A percentile compares a stretch with the other conserved stretches of the same genome.
Evolutionary conservation across 2,329 filamentous ascomycete genomes (phyloP).

Genomic region (Coniosporium tulheliwenetii): DNA sequence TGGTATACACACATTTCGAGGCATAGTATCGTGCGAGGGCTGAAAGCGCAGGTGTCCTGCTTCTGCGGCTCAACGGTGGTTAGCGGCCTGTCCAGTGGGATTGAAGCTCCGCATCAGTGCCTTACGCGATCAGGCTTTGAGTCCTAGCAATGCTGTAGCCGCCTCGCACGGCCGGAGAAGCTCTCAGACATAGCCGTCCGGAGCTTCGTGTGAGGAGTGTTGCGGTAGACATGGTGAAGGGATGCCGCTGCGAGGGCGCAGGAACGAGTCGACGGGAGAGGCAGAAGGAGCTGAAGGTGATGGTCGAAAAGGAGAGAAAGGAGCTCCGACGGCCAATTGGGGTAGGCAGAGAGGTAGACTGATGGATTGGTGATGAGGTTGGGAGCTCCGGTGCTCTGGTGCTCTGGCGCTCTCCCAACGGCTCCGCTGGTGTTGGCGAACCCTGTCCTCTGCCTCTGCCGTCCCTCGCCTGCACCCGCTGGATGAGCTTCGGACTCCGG

Average conservation of each 20-base stretch:
- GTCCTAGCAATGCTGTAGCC: slow-evolving; percentile 7
- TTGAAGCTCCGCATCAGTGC: slow-evolving; percentile 1
- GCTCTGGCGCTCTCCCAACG: too few relatives aligned
- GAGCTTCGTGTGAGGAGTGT: slow-evolving; percentile 29
- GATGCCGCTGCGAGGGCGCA: background rate
- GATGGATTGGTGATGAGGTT: too few relatives aligned
- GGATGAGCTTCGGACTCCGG: too few relatives aligned
- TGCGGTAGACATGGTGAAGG: slow-evolving; percentile 36
- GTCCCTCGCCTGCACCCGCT: too few relatives aligned
- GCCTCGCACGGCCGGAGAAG: slow-evolving; percentile 9
- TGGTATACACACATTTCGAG: slow-evolving; percentile 42
- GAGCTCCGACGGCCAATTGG: too few relatives aligned
- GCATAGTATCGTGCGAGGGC: slow-evolving; percentile 52
- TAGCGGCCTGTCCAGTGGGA: too few relatives aligned
- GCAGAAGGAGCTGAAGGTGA: background rate
- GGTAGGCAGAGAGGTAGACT: too few relatives aligned
- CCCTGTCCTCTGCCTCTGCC: too few relatives aligned
- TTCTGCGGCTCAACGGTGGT: slow-evolving; percentile 10
- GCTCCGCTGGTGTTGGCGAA: too few relatives aligned
- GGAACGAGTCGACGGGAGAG: background rate
- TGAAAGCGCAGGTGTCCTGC: slow-evolving; percentile 36
- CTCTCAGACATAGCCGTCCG: slow-evolving; percentile 23
- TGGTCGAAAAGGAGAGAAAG: background rate
- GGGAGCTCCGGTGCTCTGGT: too few relatives aligned
- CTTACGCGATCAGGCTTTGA: slow-evolving; percentile 18